phyloP scores from a whole-genome alignment of 192 early-diverging fungal species.

The Ambispora gerdemannii region DNA sequence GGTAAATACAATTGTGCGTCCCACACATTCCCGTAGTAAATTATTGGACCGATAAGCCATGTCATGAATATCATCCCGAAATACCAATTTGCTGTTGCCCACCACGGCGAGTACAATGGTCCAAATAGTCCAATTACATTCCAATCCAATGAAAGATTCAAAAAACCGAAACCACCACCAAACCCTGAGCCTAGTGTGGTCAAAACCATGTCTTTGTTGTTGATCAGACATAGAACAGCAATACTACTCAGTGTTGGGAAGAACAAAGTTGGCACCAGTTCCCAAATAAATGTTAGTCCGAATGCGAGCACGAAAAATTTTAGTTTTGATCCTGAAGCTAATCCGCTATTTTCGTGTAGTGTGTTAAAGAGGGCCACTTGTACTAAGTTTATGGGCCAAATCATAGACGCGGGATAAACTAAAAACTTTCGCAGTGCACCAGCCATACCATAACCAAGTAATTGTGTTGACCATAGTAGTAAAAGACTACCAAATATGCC shows the following conservation, averaged over 20 bases:
- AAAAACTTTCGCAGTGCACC: slow-evolving; percentile 58
- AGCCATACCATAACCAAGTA: slow-evolving; percentile 36
- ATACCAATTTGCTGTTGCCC: slow-evolving; percentile 67
- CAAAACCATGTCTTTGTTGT: slow-evolving; percentile 31
- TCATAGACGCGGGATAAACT: slow-evolving; percentile 81
- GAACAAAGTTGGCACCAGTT: slow-evolving; percentile 41
- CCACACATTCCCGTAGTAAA: slow-evolving; percentile 64
- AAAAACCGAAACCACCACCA: slow-evolving; percentile 61
- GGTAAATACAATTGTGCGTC: slow-evolving; percentile 40
- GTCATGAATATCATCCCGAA: slow-evolving; percentile 56
- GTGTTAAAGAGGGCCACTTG: slow-evolving; percentile 53
- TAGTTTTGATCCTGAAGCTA: background rate
- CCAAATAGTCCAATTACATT: slow-evolving; percentile 27
- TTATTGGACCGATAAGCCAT: slow-evolving; percentile 66
- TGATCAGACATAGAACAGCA: slow-evolving; percentile 35
- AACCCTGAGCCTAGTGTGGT: slow-evolving; percentile 43
- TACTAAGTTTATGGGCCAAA: slow-evolving; percentile 78
- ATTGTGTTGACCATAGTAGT: slow-evolving; percentile 33
- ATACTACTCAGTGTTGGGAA: slow-evolving; percentile 34
- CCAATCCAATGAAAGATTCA: slow-evolving; percentile 74
- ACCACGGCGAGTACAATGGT: slow-evolving; percentile 26
- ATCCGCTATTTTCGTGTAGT: slow-evolving; percentile 23
- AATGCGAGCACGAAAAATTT: slow-evolving; percentile 48
- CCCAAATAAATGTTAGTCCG: slow-evolving; percentile 43
- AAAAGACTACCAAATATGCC: slow-evolving; percentile 24